Evolutionary conservation across 2,329 filamentous ascomycete genomes (phyloP).

Genomic region (Cyphellophora attinorum): DNA sequence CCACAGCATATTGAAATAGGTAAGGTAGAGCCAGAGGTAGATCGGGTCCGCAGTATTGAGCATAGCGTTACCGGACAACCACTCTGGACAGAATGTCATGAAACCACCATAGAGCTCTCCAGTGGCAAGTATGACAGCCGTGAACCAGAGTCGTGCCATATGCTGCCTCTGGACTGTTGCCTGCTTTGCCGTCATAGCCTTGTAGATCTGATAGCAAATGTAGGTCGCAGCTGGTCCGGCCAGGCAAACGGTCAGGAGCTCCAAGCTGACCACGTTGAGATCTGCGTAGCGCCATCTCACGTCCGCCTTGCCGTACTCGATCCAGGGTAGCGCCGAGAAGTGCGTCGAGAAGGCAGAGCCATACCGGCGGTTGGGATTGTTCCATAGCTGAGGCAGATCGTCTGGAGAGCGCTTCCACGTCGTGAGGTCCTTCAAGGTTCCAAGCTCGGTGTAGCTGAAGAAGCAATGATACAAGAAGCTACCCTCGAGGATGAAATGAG

Average conservation of each 20-base stretch:
- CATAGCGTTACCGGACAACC: slow-evolving; percentile 49
- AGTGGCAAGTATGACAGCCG: slow-evolving; percentile 50
- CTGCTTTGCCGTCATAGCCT: slow-evolving; percentile 14
- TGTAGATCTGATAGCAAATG: slow-evolving; percentile 44
- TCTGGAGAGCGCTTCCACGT: slow-evolving; percentile 2
- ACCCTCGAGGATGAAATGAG: slow-evolving; percentile 85
- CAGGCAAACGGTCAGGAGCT: slow-evolving; percentile 52
- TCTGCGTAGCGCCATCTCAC: slow-evolving; percentile 51
- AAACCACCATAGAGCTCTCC: slow-evolving; percentile 55
- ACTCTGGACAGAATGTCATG: slow-evolving; percentile 59
- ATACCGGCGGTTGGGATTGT: slow-evolving; percentile 44
- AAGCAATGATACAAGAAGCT: slow-evolving; percentile 92
- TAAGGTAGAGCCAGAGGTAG: slow-evolving; percentile 54
- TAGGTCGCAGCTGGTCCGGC: slow-evolving; percentile 49
- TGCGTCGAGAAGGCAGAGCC: slow-evolving; percentile 48
- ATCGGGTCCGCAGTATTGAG: slow-evolving; percentile 51
- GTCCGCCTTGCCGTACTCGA: slow-evolving; percentile 58
- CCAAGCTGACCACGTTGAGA: slow-evolving; percentile 48
- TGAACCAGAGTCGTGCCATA: slow-evolving; percentile 41
- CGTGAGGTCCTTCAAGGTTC: slow-evolving; percentile 21
- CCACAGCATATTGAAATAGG: slow-evolving; percentile 58
- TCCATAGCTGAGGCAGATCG: slow-evolving; percentile 37
- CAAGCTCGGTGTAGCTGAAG: slow-evolving; percentile 51
- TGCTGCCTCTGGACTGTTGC: slow-evolving; percentile 14
- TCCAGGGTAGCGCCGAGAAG: slow-evolving; percentile 49